Evolutionary conservation across 768 basidiomycete genomes (phyloP), one percentile per base, ranked within the genome.

Genomic region (Hypholoma sublateritium): DNA sequence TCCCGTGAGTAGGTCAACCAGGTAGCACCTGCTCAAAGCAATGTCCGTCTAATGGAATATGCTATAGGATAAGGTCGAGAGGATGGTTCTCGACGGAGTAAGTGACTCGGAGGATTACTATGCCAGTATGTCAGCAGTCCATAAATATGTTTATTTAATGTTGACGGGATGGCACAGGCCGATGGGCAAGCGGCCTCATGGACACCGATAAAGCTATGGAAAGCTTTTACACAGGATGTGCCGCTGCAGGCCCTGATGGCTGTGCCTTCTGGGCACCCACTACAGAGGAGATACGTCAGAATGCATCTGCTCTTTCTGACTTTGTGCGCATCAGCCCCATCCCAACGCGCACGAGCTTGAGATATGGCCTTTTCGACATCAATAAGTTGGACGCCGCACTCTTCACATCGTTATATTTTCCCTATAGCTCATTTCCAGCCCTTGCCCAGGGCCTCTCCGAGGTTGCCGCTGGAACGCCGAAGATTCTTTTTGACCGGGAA

Each of bases 21-120:
- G 9, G 17, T n/a, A 24, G 25, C 34, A 19, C 4, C 14, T 50
- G 5, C 3, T 22, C 14, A 17, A 39, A 6, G 16, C 35, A 21
- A 47, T 21, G 16, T 19, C 11, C 22, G 24, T 34, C 21, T 16
- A 56, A 0, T 9, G 2, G 14, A 32, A 32, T 5, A 32, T 32
- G 14, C 2, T 19, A 28, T 7, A 74, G 73, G 71, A 75, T 50
- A 73, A 73, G 21, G 58, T 73, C 24, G 71, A 69, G 37, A 69
- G 74, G 4, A 2, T 77, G 14, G 62, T 75, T 13, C 67, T 77
- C 16, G 76, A 78, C 53, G 75, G 74, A 16, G 76, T 77, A 12
- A 65, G 69, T 22, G 74, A 77, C 37, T 59, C 72, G 2, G 71
- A 76, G 24, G 62, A 75, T 47, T 77, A 77, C 53, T 78, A 73